These are phyloP conservation scores for Phanerochaete sordida DNA, from an alignment of 768 basidiomycete genomes.

Conservation along the genomic window DNA sequence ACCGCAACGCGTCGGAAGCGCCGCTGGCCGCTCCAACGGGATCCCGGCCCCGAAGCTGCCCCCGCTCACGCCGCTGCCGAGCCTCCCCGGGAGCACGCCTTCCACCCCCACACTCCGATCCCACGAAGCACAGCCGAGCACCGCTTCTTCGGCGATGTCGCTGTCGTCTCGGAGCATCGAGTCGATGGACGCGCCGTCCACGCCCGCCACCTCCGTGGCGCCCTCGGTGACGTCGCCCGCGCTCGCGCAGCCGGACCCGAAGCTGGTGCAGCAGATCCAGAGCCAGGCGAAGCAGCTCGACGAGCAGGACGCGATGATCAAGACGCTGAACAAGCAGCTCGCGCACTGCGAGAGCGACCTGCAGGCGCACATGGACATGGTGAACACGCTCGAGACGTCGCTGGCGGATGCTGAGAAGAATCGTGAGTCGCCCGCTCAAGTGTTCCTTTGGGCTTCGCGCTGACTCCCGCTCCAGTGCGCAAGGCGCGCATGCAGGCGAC, in stretches of 20 bases:
- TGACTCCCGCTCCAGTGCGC: constrained; percentile 51
- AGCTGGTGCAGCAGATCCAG: constrained; percentile 57
- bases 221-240: constrained; percentile 26
- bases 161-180: constrained; percentile 58
- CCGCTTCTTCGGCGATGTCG: constrained; percentile 50
- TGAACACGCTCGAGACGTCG: constrained; percentile 78
- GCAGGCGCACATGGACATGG: constrained; percentile 89
- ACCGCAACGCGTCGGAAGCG: constrained; percentile 44
- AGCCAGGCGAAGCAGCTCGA: constrained; percentile 73
- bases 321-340: constrained; percentile 89
- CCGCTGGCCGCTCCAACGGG: constrained; percentile 47
- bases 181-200: constrained; percentile 66
- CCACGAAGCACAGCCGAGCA: constrained; percentile 52
- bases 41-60: constrained; percentile 74
- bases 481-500: constrained; percentile 94
- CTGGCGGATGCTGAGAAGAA: constrained; percentile 93
- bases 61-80: constrained; percentile 84
- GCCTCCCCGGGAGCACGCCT: constrained; percentile 66
- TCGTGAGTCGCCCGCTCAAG: constrained; percentile 46
- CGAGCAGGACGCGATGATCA: constrained; percentile 89
- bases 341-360: constrained; percentile 91
- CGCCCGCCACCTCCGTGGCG: constrained; percentile 45
- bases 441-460: not conserved
- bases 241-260: constrained; percentile 44
- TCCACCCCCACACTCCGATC: constrained; percentile 71